Conservation (phyloP, 345 rosid genomes). For the Linum tenue region DNA sequence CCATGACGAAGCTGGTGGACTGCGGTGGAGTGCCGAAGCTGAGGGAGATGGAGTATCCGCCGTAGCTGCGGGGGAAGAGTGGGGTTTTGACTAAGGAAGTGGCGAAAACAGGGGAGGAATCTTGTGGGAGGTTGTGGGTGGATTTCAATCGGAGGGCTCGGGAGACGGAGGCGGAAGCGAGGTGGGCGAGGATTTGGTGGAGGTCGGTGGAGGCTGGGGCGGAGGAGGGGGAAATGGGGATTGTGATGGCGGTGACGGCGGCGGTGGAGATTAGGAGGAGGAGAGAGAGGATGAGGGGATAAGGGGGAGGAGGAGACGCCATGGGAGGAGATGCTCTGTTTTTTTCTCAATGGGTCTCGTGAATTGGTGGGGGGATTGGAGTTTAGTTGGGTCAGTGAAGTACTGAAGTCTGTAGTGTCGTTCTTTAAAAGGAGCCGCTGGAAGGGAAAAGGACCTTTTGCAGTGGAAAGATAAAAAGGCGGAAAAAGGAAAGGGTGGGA, state of each 20-base stretch:
- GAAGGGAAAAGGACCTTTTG: too few species aligned
- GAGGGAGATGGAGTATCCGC: slow-evolving; percentile 67
- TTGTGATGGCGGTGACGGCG: neutral
- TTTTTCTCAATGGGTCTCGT: neutral
- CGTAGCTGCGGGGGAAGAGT: slow-evolving; percentile 57
- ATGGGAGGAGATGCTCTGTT: neutral
- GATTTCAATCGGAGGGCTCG: slow-evolving; percentile 29
- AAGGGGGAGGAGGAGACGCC: neutral
- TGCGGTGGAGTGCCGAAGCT: slow-evolving; percentile 88
- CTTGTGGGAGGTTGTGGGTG: neutral
- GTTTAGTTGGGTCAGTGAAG: too few species aligned
- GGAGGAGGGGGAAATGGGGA: neutral
- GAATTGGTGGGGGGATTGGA: neutral
- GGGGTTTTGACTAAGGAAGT: slow-evolving; percentile 32
- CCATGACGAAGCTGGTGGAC: slow-evolving; percentile 43
- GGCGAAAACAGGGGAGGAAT: slow-evolving; percentile 39
- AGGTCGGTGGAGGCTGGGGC: neutral
- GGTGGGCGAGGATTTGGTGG: slow-evolving; percentile 1
- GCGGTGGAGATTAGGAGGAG: neutral
- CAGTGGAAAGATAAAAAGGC: neutral
- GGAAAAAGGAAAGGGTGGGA: neutral
- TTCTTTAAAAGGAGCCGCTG: too few species aligned
- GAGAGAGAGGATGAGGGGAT: neutral
- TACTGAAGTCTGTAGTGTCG: too few species aligned
- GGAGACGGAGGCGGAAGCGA: slow-evolving; percentile 12